Percentiles rank a stretch among this genome's conserved stretches.
Conservation (phyloP, 768 basidiomycete genomes). For the Floccularia luteovirens region DNA sequence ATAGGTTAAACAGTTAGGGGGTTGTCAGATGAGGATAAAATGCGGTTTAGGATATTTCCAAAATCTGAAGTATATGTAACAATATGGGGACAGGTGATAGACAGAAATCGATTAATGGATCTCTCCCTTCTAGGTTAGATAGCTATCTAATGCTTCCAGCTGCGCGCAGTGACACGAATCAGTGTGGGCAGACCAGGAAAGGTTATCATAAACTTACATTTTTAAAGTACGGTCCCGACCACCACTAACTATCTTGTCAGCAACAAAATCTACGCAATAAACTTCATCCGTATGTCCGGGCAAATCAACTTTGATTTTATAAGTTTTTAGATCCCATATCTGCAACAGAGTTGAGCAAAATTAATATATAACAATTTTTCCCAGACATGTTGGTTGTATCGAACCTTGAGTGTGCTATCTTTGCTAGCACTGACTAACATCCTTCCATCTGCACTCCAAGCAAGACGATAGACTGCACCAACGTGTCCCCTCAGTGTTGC, state of each 20-base stretch:
- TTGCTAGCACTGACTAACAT: constrained; percentile 93
- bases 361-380: no score
- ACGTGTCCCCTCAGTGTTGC: constrained; percentile 90
- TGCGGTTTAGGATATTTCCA: no score
- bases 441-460: constrained; percentile 93
- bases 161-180: no score
- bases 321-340: constrained; percentile 97
- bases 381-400: constrained; percentile 15
- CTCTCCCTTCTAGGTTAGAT: no score
- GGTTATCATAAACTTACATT: constrained; percentile 6
- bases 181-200: no score
- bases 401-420: constrained; percentile 90
- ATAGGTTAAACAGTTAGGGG: no score
- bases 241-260: constrained; percentile 98
- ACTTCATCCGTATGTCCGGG: constrained; percentile 98
- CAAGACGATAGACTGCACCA: constrained; percentile 87
- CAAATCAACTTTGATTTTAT: constrained; percentile 90
- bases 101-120: no score
- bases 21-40: no score
- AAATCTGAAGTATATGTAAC: no score
- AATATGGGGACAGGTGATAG: no score
- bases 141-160: no score
- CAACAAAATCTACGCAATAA: constrained; percentile 98
- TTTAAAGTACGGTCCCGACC: constrained; percentile 27
- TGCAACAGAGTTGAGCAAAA: constrained; percentile 17